Conservation (phyloP, 495 filamentous ascomycete species). For the Elaphomyces granulatus region DNA sequence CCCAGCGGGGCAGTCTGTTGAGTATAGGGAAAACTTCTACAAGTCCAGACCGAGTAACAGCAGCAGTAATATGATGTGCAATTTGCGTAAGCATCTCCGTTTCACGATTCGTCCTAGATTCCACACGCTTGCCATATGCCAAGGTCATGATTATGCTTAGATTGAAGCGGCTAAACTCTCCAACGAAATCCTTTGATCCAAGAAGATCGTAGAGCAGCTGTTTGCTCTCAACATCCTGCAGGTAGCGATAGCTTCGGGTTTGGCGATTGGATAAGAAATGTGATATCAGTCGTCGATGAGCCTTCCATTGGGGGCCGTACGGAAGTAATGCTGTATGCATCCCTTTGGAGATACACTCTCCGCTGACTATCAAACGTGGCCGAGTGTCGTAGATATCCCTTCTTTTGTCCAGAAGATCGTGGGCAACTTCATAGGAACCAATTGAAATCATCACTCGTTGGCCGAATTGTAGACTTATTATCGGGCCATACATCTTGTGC, state of each 20-base stretch:
- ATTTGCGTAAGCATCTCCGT: constrained; percentile 12
- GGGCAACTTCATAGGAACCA: constrained; percentile 39
- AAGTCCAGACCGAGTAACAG: constrained; percentile 17
- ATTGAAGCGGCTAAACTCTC: constrained; percentile 44
- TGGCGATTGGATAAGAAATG: constrained; percentile 25
- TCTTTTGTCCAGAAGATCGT: constrained; percentile 44
- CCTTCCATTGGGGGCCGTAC: constrained; percentile 26
- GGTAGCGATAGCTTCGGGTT: constrained; percentile 25
- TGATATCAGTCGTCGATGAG: constrained; percentile 19
- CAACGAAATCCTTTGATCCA: constrained; percentile 28
- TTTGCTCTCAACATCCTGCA: constrained; percentile 28
- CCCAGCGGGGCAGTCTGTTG: constrained; percentile 22
- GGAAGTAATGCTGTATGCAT: constrained; percentile 30
- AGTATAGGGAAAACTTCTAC: constrained; percentile 29
- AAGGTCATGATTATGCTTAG: constrained; percentile 44
- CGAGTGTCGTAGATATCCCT: constrained; percentile 48
- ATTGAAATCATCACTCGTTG: constrained; percentile 45
- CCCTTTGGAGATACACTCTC: constrained; percentile 3
- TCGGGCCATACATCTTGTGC: constrained; percentile 45
- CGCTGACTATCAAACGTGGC: constrained; percentile 28
- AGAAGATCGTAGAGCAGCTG: constrained; percentile 18
- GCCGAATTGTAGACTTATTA: constrained; percentile 45
- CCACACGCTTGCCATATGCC: constrained; percentile 39
- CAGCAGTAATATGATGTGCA: constrained; percentile 12
- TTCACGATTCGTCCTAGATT: constrained; percentile 17